phyloP scores from a whole-genome alignment of 257 asterid genomes.

The Prunella vulgaris region DNA sequence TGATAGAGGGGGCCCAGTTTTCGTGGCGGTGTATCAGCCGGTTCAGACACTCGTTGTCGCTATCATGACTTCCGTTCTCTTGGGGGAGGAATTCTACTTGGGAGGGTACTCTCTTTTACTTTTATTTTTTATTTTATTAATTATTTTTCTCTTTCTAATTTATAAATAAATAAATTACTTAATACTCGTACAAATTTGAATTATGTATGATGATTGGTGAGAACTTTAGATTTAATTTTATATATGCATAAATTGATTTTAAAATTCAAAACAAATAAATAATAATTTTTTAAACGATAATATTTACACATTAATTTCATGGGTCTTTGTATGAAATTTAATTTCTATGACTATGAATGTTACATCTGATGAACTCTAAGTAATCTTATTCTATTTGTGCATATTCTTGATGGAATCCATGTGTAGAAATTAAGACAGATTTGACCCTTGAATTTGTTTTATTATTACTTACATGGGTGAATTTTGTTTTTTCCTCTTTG shows the following conservation, averaged over 20 bases:
- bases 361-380: not conserved
- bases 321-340: too few relatives aligned
- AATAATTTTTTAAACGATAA: too few relatives aligned
- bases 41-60: constrained; percentile 99
- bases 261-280: too few relatives aligned
- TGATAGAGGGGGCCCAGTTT: constrained; percentile 96
- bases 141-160: too few relatives aligned
- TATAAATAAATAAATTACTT: too few relatives aligned
- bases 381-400: not conserved
- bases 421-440: not conserved
- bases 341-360: too few relatives aligned
- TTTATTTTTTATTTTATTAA: too few relatives aligned
- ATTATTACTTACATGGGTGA: not conserved
- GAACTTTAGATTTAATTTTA: too few relatives aligned
- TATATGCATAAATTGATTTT: too few relatives aligned
- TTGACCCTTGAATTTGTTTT: not conserved
- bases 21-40: constrained; percentile 97
- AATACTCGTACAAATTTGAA: too few relatives aligned
- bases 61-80: constrained; percentile 62
- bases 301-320: not conserved
- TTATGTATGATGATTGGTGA: too few relatives aligned
- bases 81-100: constrained; percentile 82
- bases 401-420: not conserved
- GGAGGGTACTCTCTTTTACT: constrained; percentile 61
- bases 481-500: not conserved